phyloP scores from a whole-genome alignment of 139 green algal species.

The Auxenochlorella pyrenoidosa region DNA sequence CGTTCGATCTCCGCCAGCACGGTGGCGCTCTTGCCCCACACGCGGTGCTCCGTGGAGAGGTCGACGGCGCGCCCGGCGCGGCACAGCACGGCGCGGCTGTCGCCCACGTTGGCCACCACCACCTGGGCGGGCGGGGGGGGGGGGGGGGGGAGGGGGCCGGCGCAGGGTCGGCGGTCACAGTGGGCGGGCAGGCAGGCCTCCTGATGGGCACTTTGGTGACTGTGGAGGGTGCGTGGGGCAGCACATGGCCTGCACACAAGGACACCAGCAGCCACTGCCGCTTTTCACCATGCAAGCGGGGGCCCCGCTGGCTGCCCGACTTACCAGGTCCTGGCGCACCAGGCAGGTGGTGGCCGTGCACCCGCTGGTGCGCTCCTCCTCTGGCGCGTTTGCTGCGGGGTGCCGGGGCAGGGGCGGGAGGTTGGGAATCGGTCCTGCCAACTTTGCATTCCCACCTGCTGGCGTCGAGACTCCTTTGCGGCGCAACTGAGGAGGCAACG shows the following conservation, averaged over 20 bases:
- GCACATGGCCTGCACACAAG: not conserved
- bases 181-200: not conserved
- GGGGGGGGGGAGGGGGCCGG: not conserved
- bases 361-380: constrained; percentile 37
- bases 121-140: constrained; percentile 17
- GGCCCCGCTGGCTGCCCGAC: not conserved
- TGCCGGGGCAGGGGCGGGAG: not conserved
- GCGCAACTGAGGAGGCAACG: no score
- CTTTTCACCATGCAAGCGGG: no score
- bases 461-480: no score
- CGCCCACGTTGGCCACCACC: constrained; percentile 81
- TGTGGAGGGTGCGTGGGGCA: not conserved
- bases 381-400: constrained; percentile 38
- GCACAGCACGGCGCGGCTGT: constrained; percentile 74
- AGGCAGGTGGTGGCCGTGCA: constrained; percentile 49
- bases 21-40: constrained; percentile 48
- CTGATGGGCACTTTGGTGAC: not conserved
- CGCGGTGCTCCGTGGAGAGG: constrained; percentile 68
- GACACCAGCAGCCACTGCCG: not conserved
- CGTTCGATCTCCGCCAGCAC: constrained; percentile 57
- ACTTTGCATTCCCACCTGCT: no score
- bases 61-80: constrained; percentile 50
- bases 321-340: constrained; percentile 25
- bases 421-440: not conserved
- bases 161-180: not conserved